Percentiles rank a stretch among this genome's conserved stretches.
These are phyloP conservation scores for Jackrogersella multiformis DNA, from an alignment of 495 filamentous ascomycete species.

Conservation along the genomic window DNA sequence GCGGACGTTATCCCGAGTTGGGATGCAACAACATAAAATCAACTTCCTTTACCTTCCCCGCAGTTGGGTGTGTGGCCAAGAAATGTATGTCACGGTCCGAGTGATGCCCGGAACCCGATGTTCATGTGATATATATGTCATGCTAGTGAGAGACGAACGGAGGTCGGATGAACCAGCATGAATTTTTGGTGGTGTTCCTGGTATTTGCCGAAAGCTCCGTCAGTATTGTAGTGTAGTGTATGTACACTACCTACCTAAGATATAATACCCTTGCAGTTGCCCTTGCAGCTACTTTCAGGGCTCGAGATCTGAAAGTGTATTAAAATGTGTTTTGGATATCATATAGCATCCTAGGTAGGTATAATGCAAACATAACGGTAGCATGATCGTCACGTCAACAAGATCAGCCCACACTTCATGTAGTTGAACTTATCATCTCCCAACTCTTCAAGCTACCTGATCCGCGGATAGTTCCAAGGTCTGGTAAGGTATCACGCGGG, in stretches of 20 bases:
- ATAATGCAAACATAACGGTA: not conserved
- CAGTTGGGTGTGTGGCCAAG: conserved; percentile 5
- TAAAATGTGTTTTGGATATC: too few relatives aligned
- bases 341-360: too few relatives aligned
- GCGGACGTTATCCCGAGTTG: conserved; percentile 9
- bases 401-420: not conserved
- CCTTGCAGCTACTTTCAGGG: not conserved
- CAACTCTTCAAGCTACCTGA: not conserved
- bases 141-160: not conserved
- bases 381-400: not conserved
- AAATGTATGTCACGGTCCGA: conserved; percentile 5
- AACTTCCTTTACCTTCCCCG: conserved; percentile 3
- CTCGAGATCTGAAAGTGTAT: too few relatives aligned
- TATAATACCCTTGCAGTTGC: not conserved
- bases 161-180: not conserved
- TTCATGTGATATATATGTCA: conserved; percentile 8
- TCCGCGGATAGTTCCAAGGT: too few relatives aligned
- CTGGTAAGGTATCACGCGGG: not conserved
- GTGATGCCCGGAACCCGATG: conserved; percentile 11
- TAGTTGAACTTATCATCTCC: not conserved
- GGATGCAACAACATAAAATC: conserved; percentile 8
- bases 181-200: not conserved
- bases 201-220: too few relatives aligned
- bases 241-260: too few relatives aligned
- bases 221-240: too few relatives aligned